phyloP scores from a whole-genome alignment of 768 basidiomycete species.

The Myochromella boudieri region DNA sequence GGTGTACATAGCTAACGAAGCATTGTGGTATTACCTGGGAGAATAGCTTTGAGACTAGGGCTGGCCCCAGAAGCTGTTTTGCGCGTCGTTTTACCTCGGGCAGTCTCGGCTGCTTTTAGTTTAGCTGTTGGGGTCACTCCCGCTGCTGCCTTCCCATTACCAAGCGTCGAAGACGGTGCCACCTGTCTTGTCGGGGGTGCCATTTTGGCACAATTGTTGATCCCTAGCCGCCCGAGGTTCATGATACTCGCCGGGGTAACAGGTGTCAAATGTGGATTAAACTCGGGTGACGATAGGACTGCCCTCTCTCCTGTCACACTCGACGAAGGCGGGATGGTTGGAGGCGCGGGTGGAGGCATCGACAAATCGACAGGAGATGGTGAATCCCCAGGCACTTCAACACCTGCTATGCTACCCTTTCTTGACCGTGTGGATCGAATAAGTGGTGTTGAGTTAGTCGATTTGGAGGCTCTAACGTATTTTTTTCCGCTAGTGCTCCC shows the following conservation, averaged over 20 bases:
- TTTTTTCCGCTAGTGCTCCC: constrained; percentile 17
- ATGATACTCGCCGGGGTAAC: constrained; percentile 93
- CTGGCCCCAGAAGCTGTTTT: constrained; percentile 34
- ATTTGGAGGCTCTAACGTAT: constrained; percentile 40
- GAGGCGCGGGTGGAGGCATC: constrained; percentile 83
- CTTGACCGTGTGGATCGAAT: constrained; percentile 45
- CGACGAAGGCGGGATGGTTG: constrained; percentile 19
- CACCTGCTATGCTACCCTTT: constrained; percentile 38
- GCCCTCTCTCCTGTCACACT: constrained; percentile 6
- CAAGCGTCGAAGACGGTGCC: neutral
- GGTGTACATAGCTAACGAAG: too few relatives aligned
- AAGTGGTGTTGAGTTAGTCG: constrained; percentile 60
- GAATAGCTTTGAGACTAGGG: constrained; percentile 67
- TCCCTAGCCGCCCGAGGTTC: constrained; percentile 73
- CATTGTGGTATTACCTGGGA: constrained; percentile 75
- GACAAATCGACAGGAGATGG: constrained; percentile 87
- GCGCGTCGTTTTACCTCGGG: constrained; percentile 22
- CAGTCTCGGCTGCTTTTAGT: constrained; percentile 20
- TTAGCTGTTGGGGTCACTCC: constrained; percentile 25
- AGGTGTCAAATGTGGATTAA: constrained; percentile 50
- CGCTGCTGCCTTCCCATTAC: neutral
- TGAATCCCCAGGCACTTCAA: constrained; percentile 48
- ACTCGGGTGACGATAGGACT: constrained; percentile 18
- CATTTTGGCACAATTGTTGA: constrained; percentile 35
- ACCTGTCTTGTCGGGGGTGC: constrained; percentile 28